Conservation (phyloP, 805 yeast genomes). For the Wickerhamiella cacticola region DNA sequence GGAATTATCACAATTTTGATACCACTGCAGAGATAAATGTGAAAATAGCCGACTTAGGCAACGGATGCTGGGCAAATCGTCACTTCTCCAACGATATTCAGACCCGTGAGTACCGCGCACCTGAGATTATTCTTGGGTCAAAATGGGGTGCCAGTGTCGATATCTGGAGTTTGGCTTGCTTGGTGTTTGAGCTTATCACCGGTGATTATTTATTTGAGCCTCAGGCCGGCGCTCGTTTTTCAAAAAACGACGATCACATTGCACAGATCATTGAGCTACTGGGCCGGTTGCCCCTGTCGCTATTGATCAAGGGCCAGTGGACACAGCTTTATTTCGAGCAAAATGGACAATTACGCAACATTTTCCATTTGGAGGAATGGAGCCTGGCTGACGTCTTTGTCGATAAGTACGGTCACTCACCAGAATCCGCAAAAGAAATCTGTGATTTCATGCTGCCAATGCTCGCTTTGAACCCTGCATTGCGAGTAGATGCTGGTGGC, state of each 20-base stretch:
- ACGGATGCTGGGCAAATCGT: slow-evolving; percentile 69
- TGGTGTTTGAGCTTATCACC: slow-evolving; percentile 79
- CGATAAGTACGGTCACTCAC: slow-evolving; percentile 72
- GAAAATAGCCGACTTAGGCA: slow-evolving; percentile 88
- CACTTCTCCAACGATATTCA: slow-evolving; percentile 86
- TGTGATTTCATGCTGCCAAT: slow-evolving; percentile 73
- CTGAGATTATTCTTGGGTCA: slow-evolving; percentile 70
- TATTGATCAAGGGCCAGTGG: slow-evolving; percentile 50
- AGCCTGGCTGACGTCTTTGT: slow-evolving; percentile 63
- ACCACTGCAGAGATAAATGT: slow-evolving; percentile 33
- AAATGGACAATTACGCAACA: slow-evolving; percentile 61
- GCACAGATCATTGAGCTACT: slow-evolving; percentile 85
- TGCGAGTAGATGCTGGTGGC: slow-evolving; percentile 92
- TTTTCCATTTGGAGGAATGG: slow-evolving; percentile 81
- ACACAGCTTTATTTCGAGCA: slow-evolving; percentile 50
- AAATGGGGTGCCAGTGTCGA: slow-evolving; percentile 94
- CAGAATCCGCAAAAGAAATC: slow-evolving; percentile 56
- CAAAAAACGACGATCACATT: slow-evolving; percentile 89
- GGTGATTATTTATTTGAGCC: slow-evolving; percentile 96
- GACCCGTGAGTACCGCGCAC: slow-evolving; percentile 85
- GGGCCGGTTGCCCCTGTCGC: slow-evolving; percentile 51
- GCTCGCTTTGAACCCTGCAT: slow-evolving; percentile 65
- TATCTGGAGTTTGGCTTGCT: slow-evolving; percentile 91
- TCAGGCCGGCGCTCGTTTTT: slow-evolving; percentile 41
- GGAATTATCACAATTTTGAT: slow-evolving; percentile 15